phyloP scores from a whole-genome alignment of 192 early-diverging fungal genomes.

The Coemansia sp. region DNA sequence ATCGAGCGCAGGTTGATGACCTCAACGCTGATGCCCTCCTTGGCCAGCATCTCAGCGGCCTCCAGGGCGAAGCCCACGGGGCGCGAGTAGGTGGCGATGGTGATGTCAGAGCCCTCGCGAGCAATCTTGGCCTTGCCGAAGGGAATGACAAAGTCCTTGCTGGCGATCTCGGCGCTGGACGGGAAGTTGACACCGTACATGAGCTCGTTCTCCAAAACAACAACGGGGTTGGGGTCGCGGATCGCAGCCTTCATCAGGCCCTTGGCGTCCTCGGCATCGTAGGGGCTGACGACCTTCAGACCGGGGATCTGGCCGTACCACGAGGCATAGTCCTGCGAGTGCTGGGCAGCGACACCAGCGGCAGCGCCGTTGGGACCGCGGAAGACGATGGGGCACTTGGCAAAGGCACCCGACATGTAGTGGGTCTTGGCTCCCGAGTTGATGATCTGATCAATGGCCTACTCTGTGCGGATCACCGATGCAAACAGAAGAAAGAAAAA shows the following conservation, averaged over 20 bases:
- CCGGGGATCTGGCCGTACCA: constrained; percentile 98
- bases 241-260: constrained; percentile 98
- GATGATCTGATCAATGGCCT: constrained; percentile 96
- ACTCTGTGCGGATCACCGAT: too few relatives aligned
- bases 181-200: constrained; percentile 93
- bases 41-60: constrained; percentile 81
- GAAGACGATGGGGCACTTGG: constrained; percentile 93
- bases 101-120: constrained; percentile 77
- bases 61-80: constrained; percentile 81
- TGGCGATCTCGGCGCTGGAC: constrained; percentile 70
- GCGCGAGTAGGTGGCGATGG: constrained; percentile 92
- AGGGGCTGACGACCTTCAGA: constrained; percentile 95
- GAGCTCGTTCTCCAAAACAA: constrained; percentile 95
- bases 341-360: constrained; percentile 95
- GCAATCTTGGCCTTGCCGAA: constrained; percentile 98
- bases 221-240: constrained; percentile 96
- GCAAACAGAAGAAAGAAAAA: not conserved
- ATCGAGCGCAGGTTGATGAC: constrained; percentile 99
- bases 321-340: constrained; percentile 97
- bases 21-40: constrained; percentile 76
- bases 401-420: constrained; percentile 94
- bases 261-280: constrained; percentile 95
- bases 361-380: constrained; percentile 98
- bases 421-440: constrained; percentile 98
- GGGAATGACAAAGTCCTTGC: constrained; percentile 78